Evolutionary conservation across 306 rosid genomes (phyloP).

Genomic region (Begonia peltatifolia): DNA sequence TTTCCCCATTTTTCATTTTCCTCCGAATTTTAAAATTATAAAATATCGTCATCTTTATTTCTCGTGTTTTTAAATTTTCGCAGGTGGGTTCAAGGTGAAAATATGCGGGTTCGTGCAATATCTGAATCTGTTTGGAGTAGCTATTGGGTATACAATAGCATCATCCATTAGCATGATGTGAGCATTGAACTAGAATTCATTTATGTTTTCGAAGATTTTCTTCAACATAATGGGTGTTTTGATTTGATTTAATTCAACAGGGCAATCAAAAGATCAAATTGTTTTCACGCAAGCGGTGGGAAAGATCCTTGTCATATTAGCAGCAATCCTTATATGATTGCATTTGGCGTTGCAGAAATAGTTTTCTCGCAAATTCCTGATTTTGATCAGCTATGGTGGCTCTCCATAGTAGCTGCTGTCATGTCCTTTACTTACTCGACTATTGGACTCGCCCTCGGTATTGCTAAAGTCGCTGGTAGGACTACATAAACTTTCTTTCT

Average conservation of each 20-base stretch:
- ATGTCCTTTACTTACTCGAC: conserved; percentile 64
- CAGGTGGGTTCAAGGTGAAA: conserved; percentile 14
- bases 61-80: background rate
- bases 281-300: conserved; percentile 11
- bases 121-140: conserved; percentile 12
- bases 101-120: conserved; percentile 11
- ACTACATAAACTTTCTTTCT: no score
- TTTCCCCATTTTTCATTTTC: background rate
- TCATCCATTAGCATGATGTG: conserved; percentile 15
- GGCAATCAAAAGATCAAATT: conserved; percentile 15
- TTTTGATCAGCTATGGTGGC: conserved; percentile 58
- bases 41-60: background rate
- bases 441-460: conserved; percentile 49
- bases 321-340: conserved; percentile 29
- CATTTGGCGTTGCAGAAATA: conserved; percentile 44
- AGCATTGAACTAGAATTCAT: background rate
- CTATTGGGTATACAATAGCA: conserved; percentile 16
- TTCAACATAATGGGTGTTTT: background rate
- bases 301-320: conserved; percentile 8
- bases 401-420: conserved; percentile 59
- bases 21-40: background rate
- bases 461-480: conserved; percentile 15
- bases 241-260: background rate
- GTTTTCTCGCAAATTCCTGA: conserved; percentile 66
- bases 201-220: background rate